A percentile compares a stretch with the other conserved stretches of the same genome.
Conservation (phyloP, 495 filamentous ascomycete genomes). For the Arthonia radiata region DNA sequence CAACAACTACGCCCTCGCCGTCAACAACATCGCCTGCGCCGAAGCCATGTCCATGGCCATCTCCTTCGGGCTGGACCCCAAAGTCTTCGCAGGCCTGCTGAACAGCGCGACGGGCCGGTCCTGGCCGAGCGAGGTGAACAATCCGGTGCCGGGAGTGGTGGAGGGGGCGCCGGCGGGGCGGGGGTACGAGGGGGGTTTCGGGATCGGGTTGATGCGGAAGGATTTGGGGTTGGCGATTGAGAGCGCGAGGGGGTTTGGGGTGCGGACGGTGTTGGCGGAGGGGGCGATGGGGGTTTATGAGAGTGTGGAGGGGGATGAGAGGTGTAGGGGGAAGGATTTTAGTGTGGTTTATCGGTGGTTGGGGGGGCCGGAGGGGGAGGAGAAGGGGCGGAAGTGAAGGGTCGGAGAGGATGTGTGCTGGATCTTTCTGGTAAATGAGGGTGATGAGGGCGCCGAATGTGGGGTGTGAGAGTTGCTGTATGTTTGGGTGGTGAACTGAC, state of each 20-base stretch:
- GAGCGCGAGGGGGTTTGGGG: conserved; percentile 42
- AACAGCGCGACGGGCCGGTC: conserved; percentile 69
- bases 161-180: conserved; percentile 43
- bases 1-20: conserved; percentile 80
- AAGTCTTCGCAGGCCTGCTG: conserved; percentile 52
- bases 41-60: conserved; percentile 88
- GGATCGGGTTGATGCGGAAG: conserved; percentile 64
- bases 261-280: conserved; percentile 52
- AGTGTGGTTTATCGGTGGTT: conserved; percentile 43
- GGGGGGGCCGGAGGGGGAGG: conserved; percentile 53
- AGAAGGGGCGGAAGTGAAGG: conserved; percentile 35
- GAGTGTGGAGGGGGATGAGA: conserved; percentile 37
- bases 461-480: conserved; percentile 2
- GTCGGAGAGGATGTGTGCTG: conserved; percentile 27
- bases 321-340: conserved; percentile 40
- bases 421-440: conserved; percentile 10
- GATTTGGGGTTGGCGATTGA: conserved; percentile 48
- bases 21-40: conserved; percentile 78
- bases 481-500: conserved; percentile 21
- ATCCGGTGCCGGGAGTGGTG: conserved; percentile 70
- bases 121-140: conserved; percentile 85
- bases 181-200: conserved; percentile 64
- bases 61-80: conserved; percentile 59
- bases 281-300: conserved; percentile 54
- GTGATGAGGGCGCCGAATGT: conserved; percentile 2